phyloP scores from a whole-genome alignment of 257 asterid species.

The Rhazya stricta region DNA sequence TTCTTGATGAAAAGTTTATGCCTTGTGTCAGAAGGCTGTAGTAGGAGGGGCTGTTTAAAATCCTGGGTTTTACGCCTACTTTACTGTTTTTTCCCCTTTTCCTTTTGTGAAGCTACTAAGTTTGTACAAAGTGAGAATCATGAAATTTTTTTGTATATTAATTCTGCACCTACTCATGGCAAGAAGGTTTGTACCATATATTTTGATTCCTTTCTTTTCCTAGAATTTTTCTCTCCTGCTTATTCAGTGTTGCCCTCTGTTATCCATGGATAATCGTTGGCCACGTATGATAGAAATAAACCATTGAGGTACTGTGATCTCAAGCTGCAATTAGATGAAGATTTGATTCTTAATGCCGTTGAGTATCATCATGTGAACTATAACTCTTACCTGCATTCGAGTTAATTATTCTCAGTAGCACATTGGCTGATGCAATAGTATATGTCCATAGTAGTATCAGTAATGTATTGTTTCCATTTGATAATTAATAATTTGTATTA shows the following conservation, averaged over 20 bases:
- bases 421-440: not conserved
- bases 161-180: not conserved
- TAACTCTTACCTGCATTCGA: not conserved
- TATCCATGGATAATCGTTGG: not conserved
- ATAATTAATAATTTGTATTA: not conserved
- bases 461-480: not conserved
- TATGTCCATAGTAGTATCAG: not conserved
- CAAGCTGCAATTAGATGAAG: not conserved
- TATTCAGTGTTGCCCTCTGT: not conserved
- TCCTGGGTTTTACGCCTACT: not conserved
- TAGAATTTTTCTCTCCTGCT: not conserved
- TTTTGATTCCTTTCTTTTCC: too few relatives aligned
- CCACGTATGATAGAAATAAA: not conserved
- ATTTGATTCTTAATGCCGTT: not conserved
- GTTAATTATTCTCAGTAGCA: not conserved
- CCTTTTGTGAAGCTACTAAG: not conserved
- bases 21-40: not conserved
- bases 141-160: not conserved
- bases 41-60: not conserved
- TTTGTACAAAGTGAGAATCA: not conserved
- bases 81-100: not conserved
- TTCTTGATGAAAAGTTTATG: not conserved
- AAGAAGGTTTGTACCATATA: not conserved
- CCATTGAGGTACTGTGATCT: too few relatives aligned
- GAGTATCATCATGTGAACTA: not conserved